Evolutionary conservation across 2,329 filamentous ascomycete species (phyloP).

Genomic region (Orbilia ellipsospora): DNA sequence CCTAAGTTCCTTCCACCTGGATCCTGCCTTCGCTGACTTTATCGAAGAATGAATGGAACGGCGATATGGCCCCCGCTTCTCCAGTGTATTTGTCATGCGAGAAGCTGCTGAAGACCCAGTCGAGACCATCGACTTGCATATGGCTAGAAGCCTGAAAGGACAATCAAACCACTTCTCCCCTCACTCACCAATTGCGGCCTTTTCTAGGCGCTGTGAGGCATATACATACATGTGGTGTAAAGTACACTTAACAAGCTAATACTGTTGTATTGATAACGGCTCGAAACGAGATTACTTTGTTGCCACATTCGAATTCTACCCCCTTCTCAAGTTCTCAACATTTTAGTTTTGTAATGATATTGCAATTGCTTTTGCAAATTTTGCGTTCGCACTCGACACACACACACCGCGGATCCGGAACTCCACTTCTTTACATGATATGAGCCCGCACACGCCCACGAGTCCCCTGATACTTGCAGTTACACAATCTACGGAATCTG

Average conservation of each 20-base stretch:
- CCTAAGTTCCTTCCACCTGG: constrained; percentile 18
- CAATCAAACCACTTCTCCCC: constrained; percentile 4
- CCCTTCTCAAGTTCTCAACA: constrained; percentile 8
- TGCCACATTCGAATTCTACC: constrained; percentile 22
- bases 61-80: constrained; percentile 19
- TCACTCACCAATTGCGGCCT: constrained; percentile 30
- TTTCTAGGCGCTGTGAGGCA: constrained; percentile 34
- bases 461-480: constrained; percentile 40
- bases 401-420: not conserved
- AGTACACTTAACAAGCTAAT: not conserved
- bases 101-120: not conserved
- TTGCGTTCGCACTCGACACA: not conserved
- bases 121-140: constrained; percentile 6
- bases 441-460: constrained; percentile 2
- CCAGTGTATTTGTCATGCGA: constrained; percentile 49
- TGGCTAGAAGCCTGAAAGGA: not conserved
- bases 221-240: constrained; percentile 13
- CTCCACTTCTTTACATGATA: not conserved
- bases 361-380: not conserved
- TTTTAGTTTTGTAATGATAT: not conserved
- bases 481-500: constrained; percentile 7
- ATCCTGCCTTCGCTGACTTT: constrained; percentile 9
- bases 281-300: constrained; percentile 36
- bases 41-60: constrained; percentile 1
- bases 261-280: constrained; percentile 34